These are phyloP conservation scores for Ploettnerulaceae sp. DNA, from an alignment of 2,329 filamentous ascomycete genomes.

Conservation along the genomic window DNA sequence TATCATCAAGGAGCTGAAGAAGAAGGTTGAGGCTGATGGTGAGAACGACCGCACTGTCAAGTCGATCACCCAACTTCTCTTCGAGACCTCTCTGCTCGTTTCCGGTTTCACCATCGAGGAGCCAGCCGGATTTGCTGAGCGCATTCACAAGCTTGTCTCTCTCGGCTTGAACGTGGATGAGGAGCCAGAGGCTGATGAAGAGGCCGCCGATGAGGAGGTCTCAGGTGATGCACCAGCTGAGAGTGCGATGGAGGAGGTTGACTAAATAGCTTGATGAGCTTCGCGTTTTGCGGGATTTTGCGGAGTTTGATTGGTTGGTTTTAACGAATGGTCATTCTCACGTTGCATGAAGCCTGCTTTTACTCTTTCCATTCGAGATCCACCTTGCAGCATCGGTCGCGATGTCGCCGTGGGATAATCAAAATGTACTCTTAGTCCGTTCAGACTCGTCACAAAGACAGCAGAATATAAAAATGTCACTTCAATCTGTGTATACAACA, in stretches of 20 bases:
- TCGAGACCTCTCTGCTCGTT: constrained; percentile 96
- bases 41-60: constrained; percentile 99
- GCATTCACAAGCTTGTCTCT: constrained; percentile 99
- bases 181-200: constrained; percentile 69
- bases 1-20: constrained; percentile 99
- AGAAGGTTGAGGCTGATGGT: constrained; percentile 95
- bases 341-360: constrained; percentile 25
- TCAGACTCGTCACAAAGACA: constrained; percentile 9
- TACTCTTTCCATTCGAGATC: constrained; percentile 9
- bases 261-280: constrained; percentile 54
- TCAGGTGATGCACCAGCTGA: constrained; percentile 52
- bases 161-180: constrained; percentile 97
- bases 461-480: constrained; percentile 16
- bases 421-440: constrained; percentile 19
- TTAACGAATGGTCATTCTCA: constrained; percentile 20
- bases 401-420: constrained; percentile 9
- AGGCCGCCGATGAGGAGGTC: constrained; percentile 55
- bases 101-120: constrained; percentile 99
- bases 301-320: constrained; percentile 33
- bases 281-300: constrained; percentile 21
- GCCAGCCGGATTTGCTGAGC: constrained; percentile 95
- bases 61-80: constrained; percentile 96
- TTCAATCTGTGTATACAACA: not conserved
- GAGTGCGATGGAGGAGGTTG: constrained; percentile 99
- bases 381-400: constrained; percentile 11